Evolutionary conservation across 495 filamentous ascomycete species (phyloP), one percentile per base, ranked within the genome.

Genomic region (Barbatosphaeria neglecta): DNA sequence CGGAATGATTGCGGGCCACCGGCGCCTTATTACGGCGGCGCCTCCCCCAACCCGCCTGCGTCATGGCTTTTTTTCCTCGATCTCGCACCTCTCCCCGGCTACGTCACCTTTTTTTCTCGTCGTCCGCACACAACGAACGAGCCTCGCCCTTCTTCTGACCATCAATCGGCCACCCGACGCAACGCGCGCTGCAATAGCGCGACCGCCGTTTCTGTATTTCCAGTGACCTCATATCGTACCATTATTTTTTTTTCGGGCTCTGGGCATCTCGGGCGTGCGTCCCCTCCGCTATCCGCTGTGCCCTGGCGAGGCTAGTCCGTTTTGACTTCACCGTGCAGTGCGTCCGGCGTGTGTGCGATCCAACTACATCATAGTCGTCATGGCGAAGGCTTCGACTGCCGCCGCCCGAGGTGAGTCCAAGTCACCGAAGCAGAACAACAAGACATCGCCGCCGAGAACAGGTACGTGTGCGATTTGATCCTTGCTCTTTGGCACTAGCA

Each of bases 341-440:
- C 15, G 10, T n/a, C 13, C 13, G 13, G 13, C 31, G 9, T 5
- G 43, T 50, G 52, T 47, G 49, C 58, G 56, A 52, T 51, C 48
- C 56, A 52, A 59, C 46, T 53, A 51, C 60, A 56, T 57, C 51
- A 62, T 62, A 60, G 59, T 64, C 62, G 61, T 64, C 60, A 67
- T 67, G 64, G 62, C 52, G 52, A 59, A 57, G 55, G 56, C 61
- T 46, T 47, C 61, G 55, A 56, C 50, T 55, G 52, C 48, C 52
- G 48, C 55, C 43, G 59, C 50, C 56, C 52, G 57, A 49, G 57
- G 54, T 55, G 59, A 52, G 45, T 67, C 64, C 35, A 61, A 53
- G 46, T 67, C 62, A 40, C 62, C 63, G 23, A 62, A 65, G 49
- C 61, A 60, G 46, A 51, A 56, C 43, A 54, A 31, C 52, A 63